A percentile compares a stretch with the other conserved stretches of the same genome.
Evolutionary conservation across 768 basidiomycete genomes (phyloP).

Genomic region (Leccinum longicurvipes): DNA sequence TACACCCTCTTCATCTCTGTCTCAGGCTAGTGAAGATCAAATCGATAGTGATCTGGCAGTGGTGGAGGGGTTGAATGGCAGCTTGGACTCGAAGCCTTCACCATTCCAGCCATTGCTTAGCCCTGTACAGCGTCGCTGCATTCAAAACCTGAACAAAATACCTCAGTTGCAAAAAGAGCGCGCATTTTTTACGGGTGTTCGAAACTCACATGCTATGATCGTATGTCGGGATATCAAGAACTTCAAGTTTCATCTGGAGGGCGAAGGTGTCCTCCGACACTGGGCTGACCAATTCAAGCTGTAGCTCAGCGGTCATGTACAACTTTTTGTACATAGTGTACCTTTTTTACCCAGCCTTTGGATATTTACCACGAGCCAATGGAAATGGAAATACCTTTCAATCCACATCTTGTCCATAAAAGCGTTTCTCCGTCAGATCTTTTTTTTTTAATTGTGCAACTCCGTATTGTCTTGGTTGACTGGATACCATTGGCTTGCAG

Average conservation of each 20-base stretch:
- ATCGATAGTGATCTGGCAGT: not conserved
- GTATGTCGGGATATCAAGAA: conserved; percentile 63
- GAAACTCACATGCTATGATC: conserved; percentile 71
- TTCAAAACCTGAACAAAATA: conserved; percentile 59
- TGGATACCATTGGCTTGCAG: conserved; percentile 2
- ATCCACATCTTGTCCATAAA: no score
- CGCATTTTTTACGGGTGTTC: conserved; percentile 56
- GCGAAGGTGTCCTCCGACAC: conserved; percentile 65
- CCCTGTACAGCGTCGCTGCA: conserved; percentile 54
- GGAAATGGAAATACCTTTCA: not conserved
- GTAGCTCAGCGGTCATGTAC: conserved; percentile 20
- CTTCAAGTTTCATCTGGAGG: conserved; percentile 55
- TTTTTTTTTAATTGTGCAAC: not conserved
- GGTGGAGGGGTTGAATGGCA: not conserved
- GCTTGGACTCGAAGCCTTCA: conserved; percentile 5
- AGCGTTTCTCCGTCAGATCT: no score
- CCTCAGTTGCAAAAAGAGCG: conserved; percentile 67
- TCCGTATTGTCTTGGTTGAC: conserved; percentile 11
- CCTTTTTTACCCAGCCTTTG: not conserved
- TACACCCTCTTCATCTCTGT: conserved; percentile 17
- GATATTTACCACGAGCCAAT: not conserved
- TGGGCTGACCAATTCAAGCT: conserved; percentile 64
- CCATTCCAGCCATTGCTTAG: conserved; percentile 47
- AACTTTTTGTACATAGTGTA: not conserved
- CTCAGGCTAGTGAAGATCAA: not conserved